A percentile compares a stretch with the other conserved stretches of the same genome.
Conservation (phyloP, 106 monocot species). For the Agapanthus africanus region DNA sequence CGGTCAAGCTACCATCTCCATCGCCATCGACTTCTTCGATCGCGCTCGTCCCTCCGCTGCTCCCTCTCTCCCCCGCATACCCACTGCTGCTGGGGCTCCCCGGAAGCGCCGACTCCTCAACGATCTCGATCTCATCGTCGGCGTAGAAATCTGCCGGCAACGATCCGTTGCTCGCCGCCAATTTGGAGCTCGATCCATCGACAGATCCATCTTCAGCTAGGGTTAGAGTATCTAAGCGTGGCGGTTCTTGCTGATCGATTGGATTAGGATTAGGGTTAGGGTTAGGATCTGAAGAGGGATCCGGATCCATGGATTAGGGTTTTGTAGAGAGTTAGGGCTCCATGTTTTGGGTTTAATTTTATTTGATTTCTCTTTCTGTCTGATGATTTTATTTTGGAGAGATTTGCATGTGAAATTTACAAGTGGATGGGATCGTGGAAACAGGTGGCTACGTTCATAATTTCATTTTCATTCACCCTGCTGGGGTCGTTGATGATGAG, state of each 20-base stretch:
- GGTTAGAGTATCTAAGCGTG: slow-evolving; percentile 18
- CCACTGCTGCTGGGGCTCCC: slow-evolving; percentile 83
- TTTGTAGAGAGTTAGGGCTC: too few relatives aligned
- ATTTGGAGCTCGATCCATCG: not conserved
- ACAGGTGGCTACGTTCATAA: too few relatives aligned
- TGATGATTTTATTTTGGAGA: too few relatives aligned
- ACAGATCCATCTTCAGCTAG: slow-evolving; percentile 21
- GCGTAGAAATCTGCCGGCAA: slow-evolving; percentile 21
- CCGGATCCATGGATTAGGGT: too few relatives aligned
- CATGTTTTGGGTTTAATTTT: too few relatives aligned
- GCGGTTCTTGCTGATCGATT: slow-evolving; percentile 1
- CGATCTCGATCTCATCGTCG: slow-evolving; percentile 29
- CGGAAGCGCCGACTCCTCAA: slow-evolving; percentile 21
- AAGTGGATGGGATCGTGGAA: too few relatives aligned
- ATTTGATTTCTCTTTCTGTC: too few relatives aligned
- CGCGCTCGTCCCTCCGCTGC: slow-evolving; percentile 64
- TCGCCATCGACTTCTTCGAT: slow-evolving; percentile 43
- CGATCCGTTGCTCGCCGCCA: slow-evolving; percentile 36
- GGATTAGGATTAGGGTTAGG: slow-evolving; percentile 4
- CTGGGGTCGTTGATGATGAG: too few relatives aligned
- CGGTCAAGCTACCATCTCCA: slow-evolving; percentile 11
- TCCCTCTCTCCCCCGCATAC: slow-evolving; percentile 85
- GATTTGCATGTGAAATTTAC: too few relatives aligned
- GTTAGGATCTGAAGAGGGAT: slow-evolving; percentile 12
- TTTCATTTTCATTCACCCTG: too few relatives aligned